Conservation (phyloP, 108 stramenopile species). For the Skeletonema menzelii region DNA sequence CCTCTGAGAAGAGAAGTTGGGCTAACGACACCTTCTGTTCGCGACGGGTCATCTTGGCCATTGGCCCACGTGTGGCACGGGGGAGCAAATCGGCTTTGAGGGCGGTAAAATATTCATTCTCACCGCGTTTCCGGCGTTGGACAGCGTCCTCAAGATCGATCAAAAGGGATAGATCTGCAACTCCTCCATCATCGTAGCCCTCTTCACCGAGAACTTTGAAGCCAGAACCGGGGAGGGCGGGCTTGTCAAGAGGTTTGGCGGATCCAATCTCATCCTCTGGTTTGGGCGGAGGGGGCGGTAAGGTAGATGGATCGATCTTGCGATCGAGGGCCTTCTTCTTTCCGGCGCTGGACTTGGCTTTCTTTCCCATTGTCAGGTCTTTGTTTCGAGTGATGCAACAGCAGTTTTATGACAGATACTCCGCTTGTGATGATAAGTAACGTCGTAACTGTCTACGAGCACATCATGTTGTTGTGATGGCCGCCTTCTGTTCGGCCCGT, state of each 20-base stretch:
- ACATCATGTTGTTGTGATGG: too few species aligned
- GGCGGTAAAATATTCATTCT: constrained; percentile 79
- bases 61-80: constrained; percentile 68
- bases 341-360: constrained; percentile 72
- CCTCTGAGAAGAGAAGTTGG: constrained; percentile 86
- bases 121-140: constrained; percentile 81
- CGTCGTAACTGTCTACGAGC: too few species aligned
- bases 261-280: constrained; percentile 81
- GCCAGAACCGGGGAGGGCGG: constrained; percentile 75
- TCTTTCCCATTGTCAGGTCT: constrained; percentile 76
- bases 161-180: constrained; percentile 85
- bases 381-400: neutral
- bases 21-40: constrained; percentile 89
- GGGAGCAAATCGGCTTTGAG: constrained; percentile 84
- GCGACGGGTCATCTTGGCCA: constrained; percentile 73
- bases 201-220: constrained; percentile 84
- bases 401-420: neutral
- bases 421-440: too few species aligned
- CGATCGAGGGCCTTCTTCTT: constrained; percentile 63
- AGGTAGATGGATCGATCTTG: constrained; percentile 72
- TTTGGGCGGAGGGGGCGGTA: constrained; percentile 78
- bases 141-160: constrained; percentile 89
- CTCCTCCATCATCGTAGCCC: constrained; percentile 90
- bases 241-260: constrained; percentile 75
- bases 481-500: too few species aligned